Base-by-base conservation (phyloP, 495 filamentous ascomycete species). In the Physcia stellaris region DNA sequence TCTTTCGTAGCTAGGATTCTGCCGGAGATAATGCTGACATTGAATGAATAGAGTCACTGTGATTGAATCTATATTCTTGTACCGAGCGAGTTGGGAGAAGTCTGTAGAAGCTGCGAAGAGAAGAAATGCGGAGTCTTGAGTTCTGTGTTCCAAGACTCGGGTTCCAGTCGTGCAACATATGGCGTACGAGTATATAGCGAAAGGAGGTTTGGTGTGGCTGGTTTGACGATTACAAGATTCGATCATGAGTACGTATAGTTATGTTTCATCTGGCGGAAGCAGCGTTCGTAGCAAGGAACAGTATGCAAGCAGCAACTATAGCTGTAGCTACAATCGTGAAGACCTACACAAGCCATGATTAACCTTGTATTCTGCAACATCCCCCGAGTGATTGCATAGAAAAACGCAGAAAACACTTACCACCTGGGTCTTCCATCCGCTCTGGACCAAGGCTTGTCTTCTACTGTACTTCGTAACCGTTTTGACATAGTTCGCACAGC, bases 401-500 rank as follows among this genome's bases (percentile, higher is more conserved):
- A n/a, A n/a, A n/a, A n/a, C n/a, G n/a, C n/a, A n/a, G n/a, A n/a
- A 12, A 34, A n/a, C 29, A 61, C 77, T 53, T 50, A 86, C 81
- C 17, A 73, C 52, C 56, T 94, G 86, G 24, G 90, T 95, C 61
- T 86, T 93, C 78, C 82, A 88, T 23, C 90, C 90, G 34, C 75
- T 83, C 60, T 98, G 90, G 24, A 96, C 90, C 40, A 98, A 66
- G 0, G 90, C 90, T 19, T 67, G 64, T 46, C 79, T 73, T 24
- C 72, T 65, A 41, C 75, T 77, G 55, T 92, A 98, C 52, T 83
- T 79, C 41, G 70, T 79, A n/a, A 96, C 78, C 1, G 86, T 87
- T 47, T 72, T 78, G 33, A 90, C 68, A 53, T 98, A 98, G 51
- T 93, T 95, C 1, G 75, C 78, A 29, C 92, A 63, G 1, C 90